These are phyloP conservation scores for Trypanosoma melophagium DNA, from an alignment of 208 protist genomes.

Conservation along the genomic window DNA sequence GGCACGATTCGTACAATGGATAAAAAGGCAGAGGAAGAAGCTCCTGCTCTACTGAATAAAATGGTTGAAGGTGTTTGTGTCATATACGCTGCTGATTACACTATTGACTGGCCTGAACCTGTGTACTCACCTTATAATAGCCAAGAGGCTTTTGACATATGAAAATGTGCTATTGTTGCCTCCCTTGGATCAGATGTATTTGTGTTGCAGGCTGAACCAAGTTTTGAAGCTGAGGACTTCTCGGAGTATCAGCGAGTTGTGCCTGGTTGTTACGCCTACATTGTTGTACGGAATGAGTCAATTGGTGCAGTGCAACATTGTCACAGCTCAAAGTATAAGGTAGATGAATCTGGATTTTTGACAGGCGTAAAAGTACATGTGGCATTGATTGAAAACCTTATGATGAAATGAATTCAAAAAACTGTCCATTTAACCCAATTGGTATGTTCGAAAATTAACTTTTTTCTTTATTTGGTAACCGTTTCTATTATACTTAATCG, in stretches of 20 bases:
- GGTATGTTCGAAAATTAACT: too few species aligned
- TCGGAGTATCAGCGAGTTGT: slow-evolving; percentile 40
- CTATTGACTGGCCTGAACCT: slow-evolving; percentile 72
- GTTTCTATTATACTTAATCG: too few species aligned
- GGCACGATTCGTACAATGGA: slow-evolving; percentile 72
- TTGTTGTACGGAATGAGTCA: slow-evolving; percentile 43
- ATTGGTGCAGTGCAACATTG: slow-evolving; percentile 23
- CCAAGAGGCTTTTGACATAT: slow-evolving; percentile 61
- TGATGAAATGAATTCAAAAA: background rate
- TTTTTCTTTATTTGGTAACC: too few species aligned
- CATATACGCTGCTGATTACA: slow-evolving; percentile 54
- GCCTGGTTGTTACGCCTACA: slow-evolving; percentile 41
- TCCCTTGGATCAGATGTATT: slow-evolving; percentile 45
- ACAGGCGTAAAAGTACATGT: slow-evolving; percentile 46
- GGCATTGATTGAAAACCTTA: slow-evolving; percentile 31
- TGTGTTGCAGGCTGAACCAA: slow-evolving; percentile 28
- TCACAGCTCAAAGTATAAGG: slow-evolving; percentile 51
- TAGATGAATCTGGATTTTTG: slow-evolving; percentile 48
- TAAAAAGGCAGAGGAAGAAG: slow-evolving; percentile 47
- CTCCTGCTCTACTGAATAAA: slow-evolving; percentile 64
- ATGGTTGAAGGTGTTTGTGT: slow-evolving; percentile 57
- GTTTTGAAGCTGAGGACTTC: slow-evolving; percentile 56
- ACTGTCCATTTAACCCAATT: too few species aligned
- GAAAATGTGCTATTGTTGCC: slow-evolving; percentile 21
- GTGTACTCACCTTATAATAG: slow-evolving; percentile 82